Evolutionary conservation across 768 basidiomycete species (phyloP).

Genomic region (Pisolithus orientalis): DNA sequence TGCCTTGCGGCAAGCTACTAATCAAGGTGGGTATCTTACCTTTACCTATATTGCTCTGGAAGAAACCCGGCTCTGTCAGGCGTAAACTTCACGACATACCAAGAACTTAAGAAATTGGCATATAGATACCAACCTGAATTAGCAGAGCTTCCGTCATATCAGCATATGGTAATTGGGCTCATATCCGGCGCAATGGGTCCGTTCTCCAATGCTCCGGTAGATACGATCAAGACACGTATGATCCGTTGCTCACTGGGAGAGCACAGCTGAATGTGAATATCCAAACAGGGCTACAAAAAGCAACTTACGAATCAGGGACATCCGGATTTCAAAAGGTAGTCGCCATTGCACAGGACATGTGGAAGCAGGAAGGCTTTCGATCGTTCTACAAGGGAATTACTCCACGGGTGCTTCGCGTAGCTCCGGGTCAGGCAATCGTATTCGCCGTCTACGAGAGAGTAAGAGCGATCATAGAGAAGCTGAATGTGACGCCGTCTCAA

Average conservation of each 20-base stretch:
- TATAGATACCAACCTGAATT: slow-evolving; percentile 74
- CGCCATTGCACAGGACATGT: slow-evolving; percentile 87
- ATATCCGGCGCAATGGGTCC: slow-evolving; percentile 98
- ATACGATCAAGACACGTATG: slow-evolving; percentile 92
- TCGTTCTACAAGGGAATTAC: slow-evolving; percentile 99
- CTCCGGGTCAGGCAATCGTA: slow-evolving; percentile 94
- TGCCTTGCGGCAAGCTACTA: slow-evolving; percentile 93
- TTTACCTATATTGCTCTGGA: background rate
- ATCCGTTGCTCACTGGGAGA: slow-evolving; percentile 8
- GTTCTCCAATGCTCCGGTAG: slow-evolving; percentile 94
- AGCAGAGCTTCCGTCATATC: slow-evolving; percentile 82
- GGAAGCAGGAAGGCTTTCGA: slow-evolving; percentile 76
- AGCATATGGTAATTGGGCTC: slow-evolving; percentile 92
- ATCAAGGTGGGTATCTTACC: slow-evolving; percentile 61
- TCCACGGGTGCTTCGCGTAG: slow-evolving; percentile 90
- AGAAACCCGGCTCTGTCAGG: slow-evolving; percentile 36
- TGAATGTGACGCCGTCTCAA: slow-evolving; percentile 47
- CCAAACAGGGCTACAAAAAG: slow-evolving; percentile 72
- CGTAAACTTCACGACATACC: slow-evolving; percentile 97
- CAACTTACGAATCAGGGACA: slow-evolving; percentile 64
- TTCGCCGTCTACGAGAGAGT: slow-evolving; percentile 97
- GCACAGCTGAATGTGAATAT: slow-evolving; percentile 1
- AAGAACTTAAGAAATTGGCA: slow-evolving; percentile 87
- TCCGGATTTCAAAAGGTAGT: slow-evolving; percentile 75
- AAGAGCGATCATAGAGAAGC: slow-evolving; percentile 62